phyloP scores from a whole-genome alignment of 176 grass and related monocot genomes.

The Oryza australiensis region DNA sequence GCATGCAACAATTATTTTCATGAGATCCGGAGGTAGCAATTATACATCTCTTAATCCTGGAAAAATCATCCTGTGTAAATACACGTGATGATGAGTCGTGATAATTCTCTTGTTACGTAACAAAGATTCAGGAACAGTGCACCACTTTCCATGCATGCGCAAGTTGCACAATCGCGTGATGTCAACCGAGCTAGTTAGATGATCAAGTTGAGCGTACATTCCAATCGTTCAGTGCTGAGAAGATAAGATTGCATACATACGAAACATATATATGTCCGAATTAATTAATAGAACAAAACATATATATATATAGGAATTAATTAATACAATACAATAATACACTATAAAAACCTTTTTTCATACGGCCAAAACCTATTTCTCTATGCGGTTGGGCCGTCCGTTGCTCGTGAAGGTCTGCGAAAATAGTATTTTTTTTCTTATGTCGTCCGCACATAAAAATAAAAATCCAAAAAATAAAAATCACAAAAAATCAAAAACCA shows the following conservation, averaged over 20 bases:
- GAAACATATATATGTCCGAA: neutral
- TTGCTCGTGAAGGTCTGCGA: too few relatives aligned
- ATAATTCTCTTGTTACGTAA: neutral
- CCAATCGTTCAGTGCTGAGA: neutral
- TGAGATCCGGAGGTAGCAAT: too few relatives aligned
- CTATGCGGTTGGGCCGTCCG: too few relatives aligned
- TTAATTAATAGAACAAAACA: neutral
- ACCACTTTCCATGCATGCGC: conserved; percentile 2
- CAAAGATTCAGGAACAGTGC: conserved; percentile 26
- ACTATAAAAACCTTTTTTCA: too few relatives aligned
- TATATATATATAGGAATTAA: too few relatives aligned
- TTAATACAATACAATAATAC: too few relatives aligned
- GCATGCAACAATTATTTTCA: too few relatives aligned
- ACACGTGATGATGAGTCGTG: neutral
- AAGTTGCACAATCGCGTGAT: conserved; percentile 27
- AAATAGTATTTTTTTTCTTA: too few relatives aligned
- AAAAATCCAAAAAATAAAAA: too few relatives aligned
- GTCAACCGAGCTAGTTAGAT: neutral
- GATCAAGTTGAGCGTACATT: neutral
- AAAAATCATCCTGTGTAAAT: neutral
- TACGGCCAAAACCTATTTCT: too few relatives aligned
- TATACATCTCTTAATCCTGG: neutral
- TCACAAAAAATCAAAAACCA: too few relatives aligned
- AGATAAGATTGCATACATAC: neutral
- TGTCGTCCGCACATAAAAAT: too few relatives aligned